Base-by-base conservation (phyloP, 257 asterid genomes). In the Thymus quinquecostatus region DNA sequence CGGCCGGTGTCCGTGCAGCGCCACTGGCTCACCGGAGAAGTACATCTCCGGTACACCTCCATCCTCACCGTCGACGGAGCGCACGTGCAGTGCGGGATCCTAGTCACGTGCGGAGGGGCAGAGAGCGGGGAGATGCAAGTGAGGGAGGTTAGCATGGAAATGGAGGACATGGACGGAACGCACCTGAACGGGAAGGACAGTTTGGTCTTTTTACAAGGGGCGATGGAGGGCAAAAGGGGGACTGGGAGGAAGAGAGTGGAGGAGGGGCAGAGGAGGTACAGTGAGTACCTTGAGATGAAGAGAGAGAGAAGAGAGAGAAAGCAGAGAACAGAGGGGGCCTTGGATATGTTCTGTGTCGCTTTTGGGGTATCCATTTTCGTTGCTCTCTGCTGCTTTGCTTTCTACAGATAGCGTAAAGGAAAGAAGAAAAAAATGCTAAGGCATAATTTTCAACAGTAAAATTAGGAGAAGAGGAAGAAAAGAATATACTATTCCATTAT, bases 1-100 rank as follows among this genome's bases (percentile, higher is more conserved):
- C 76, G 64, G 69, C 82, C 96, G 2, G 94, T 93, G 40, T 45
- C 85, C 10, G 86, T 84, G 47, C 89, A 86, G 29, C 88, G 90
- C n/a, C 98, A 89, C 77, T 92, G 98, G 99, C 51, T 92, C 80
- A 86, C 90, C 5, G 94, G 95, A 10, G 98, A 95, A 73, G 86
- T 89, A 43, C 96, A 87, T 68, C 85, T 79, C 10, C 73, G 81
- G 60, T 89, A 85, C 32, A 87, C 91, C 1, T 67, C 96, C 10
- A 77, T 92, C 73, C 78, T 86, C 11, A 43, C 81, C 43, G 73
- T 13, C 0, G 79, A 81, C 2, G 78, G 58, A 0, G 82, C 82
- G 51, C 79, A 68, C 47, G 95, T 83, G 82, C 87, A 80, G 82
- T 89, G 88, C 71, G 84, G 72, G 68, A 78, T 86, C 28, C 78